Percentiles rank a stretch among this genome's conserved stretches.
Conservation (phyloP, 495 filamentous ascomycete species). For the Penicillium diatomitis region DNA sequence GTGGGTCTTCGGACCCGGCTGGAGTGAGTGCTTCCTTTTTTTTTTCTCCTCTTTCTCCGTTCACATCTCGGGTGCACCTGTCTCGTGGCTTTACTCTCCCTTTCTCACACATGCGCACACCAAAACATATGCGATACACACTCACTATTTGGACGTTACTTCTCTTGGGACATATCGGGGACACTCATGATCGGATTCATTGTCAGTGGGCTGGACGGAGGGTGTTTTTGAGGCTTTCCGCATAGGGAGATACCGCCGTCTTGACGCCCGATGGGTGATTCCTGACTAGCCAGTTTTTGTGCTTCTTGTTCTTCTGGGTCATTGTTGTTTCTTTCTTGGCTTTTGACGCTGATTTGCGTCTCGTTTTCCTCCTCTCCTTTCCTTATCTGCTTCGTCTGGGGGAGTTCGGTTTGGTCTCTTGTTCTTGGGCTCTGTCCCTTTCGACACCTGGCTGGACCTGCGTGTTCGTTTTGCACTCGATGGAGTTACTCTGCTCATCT, state of each 20-base stretch:
- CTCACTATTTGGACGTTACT: conserved; percentile 22
- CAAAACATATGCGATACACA: not conserved
- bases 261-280: conserved; percentile 30
- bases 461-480: conserved; percentile 41
- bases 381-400: conserved; percentile 28
- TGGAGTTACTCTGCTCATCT: conserved; percentile 28
- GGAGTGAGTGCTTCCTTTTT: not conserved
- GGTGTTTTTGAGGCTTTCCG: conserved; percentile 21
- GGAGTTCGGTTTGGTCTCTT: conserved; percentile 43
- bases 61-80: not conserved
- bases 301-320: too few relatives aligned
- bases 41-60: conserved; percentile 5
- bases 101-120: not conserved
- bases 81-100: conserved; percentile 17
- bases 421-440: conserved; percentile 18
- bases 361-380: conserved; percentile 13
- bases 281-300: conserved; percentile 8
- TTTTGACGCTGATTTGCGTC: conserved; percentile 21
- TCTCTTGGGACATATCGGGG: conserved; percentile 27
- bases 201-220: conserved; percentile 27
- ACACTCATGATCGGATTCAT: conserved; percentile 23
- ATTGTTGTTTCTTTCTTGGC: conserved; percentile 3
- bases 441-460: conserved; percentile 46
- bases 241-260: conserved; percentile 25
- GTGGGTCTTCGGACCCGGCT: not conserved